Conservation (phyloP, 768 basidiomycete species). For the Lyophyllum shimeji region DNA sequence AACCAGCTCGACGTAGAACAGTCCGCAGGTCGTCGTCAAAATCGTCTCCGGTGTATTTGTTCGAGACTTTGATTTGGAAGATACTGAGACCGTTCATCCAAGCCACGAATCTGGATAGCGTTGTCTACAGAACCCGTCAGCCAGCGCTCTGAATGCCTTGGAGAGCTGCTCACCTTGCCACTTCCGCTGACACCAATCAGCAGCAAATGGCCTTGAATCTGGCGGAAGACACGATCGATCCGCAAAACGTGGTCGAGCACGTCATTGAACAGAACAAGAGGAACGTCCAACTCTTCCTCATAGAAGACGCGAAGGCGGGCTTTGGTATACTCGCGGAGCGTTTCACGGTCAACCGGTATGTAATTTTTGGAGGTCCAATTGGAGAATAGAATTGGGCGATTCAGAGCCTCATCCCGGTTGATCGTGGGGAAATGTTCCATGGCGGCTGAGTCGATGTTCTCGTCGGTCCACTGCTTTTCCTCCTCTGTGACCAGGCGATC, state of each 20-base stretch:
- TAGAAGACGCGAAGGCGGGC: slow-evolving; percentile 97
- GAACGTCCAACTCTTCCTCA: slow-evolving; percentile 97
- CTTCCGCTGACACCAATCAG: slow-evolving; percentile 98
- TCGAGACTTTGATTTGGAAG: slow-evolving; percentile 99
- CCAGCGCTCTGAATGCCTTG: slow-evolving; percentile 1
- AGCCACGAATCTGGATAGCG: slow-evolving; percentile 95
- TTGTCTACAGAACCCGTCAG: slow-evolving; percentile 61
- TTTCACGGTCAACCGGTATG: slow-evolving; percentile 91
- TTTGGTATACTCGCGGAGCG: slow-evolving; percentile 93
- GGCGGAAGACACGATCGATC: slow-evolving; percentile 98
- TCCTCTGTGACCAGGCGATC: slow-evolving; percentile 93
- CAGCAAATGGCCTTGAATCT: slow-evolving; percentile 94
- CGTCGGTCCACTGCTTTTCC: slow-evolving; percentile 94
- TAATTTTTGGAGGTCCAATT: slow-evolving; percentile 99
- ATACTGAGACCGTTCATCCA: slow-evolving; percentile 99
- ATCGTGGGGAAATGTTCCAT: slow-evolving; percentile 93
- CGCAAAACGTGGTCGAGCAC: slow-evolving; percentile 97
- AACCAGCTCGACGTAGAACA: slow-evolving; percentile 92
- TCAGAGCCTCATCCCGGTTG: slow-evolving; percentile 81
- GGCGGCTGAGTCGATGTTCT: slow-evolving; percentile 81
- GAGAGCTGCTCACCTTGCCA: slow-evolving; percentile 73
- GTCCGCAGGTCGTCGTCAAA: slow-evolving; percentile 97
- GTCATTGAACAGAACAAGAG: slow-evolving; percentile 97
- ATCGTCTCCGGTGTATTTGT: slow-evolving; percentile 97
- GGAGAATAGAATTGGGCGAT: slow-evolving; percentile 92